These are phyloP conservation scores for Umbellularia californica DNA, from an alignment of 164 flowering plant genomes.

Conservation along the genomic window DNA sequence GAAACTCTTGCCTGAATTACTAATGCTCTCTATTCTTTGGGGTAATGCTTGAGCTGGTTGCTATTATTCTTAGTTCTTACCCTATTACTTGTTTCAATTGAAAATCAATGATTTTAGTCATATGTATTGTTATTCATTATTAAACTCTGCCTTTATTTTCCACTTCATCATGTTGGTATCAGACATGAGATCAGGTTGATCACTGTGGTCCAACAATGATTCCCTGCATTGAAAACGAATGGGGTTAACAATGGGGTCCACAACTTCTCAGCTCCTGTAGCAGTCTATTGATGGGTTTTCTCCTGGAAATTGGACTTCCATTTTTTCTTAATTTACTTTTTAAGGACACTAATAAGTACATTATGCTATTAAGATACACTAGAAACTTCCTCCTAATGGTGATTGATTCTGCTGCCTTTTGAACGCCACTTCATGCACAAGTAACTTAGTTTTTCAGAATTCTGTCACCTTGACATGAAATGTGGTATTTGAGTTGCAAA, in stretches of 20 bases:
- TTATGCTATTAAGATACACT: not conserved
- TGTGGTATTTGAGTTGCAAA: too few relatives aligned
- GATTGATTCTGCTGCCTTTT: not conserved
- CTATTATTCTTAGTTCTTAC: not conserved
- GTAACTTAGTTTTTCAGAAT: not conserved
- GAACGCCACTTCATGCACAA: not conserved
- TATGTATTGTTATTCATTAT: not conserved
- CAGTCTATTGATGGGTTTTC: not conserved
- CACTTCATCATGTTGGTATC: not conserved
- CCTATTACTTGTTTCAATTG: not conserved
- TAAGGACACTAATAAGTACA: not conserved
- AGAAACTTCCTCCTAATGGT: not conserved
- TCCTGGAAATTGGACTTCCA: not conserved
- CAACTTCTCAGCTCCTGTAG: too few relatives aligned
- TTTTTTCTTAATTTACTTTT: too few relatives aligned
- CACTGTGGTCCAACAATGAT: not conserved
- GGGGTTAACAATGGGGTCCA: not conserved
- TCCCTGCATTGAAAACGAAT: not conserved
- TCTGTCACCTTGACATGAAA: not conserved
- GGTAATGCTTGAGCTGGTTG: not conserved
- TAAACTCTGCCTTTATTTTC: not conserved
- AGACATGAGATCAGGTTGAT: not conserved
- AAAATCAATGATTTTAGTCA: not conserved
- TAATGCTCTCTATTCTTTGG: not conserved
- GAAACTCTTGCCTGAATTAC: not conserved